Base-by-base conservation (phyloP, 208 protist genomes). In the Crithidia expoeki region DNA sequence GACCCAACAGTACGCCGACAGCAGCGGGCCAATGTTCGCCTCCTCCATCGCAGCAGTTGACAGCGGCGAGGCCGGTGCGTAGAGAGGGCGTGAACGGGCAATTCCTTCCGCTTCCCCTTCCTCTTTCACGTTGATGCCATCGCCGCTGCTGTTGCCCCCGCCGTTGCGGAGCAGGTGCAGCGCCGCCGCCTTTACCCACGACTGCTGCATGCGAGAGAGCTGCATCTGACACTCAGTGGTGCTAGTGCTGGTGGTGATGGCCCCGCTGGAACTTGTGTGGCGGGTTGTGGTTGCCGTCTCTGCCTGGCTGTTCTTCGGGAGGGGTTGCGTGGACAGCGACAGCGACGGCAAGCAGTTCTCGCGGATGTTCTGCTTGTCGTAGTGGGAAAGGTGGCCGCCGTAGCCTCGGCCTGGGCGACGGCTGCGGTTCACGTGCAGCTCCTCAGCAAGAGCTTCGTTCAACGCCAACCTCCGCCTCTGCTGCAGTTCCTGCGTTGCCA, bases 1-100 rank as follows among this genome's bases (percentile, higher is more conserved):
- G 16, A 85, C 79, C 87, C 88, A 95, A 70, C 90, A 95, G 60
- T 89, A 93, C 28, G 81, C 80, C 7, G 84, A 86, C 23, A 93
- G 73, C 23, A 87, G 58, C 42, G 72, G 72, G 2, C 74, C 79
- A 40, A 83, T 68, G 50, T 78, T 47, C 19, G 44, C 62, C 19
- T 65, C 63, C 25, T 76, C 58, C 17, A 21, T 25, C 4, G 21
- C 17, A 10, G 19, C 28, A 6, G 46, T n/a, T 3, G 32, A 4
- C 17, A 25, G n/a, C 11, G 42, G 55, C 27, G 56, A 64, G 23
- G 53, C 27, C 4, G 53, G 32, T 4, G 38, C 32, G 47, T 14
- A 52, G 5, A 6, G 19, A 6, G 4, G 11, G 28, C 32, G 32
- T 7, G 53, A 11, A 30, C 16, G 53, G 25, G 51, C 32, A 7